Conservation (phyloP, 2,329 filamentous ascomycete genomes). For the Aspergillus oerlinghausenensis region DNA sequence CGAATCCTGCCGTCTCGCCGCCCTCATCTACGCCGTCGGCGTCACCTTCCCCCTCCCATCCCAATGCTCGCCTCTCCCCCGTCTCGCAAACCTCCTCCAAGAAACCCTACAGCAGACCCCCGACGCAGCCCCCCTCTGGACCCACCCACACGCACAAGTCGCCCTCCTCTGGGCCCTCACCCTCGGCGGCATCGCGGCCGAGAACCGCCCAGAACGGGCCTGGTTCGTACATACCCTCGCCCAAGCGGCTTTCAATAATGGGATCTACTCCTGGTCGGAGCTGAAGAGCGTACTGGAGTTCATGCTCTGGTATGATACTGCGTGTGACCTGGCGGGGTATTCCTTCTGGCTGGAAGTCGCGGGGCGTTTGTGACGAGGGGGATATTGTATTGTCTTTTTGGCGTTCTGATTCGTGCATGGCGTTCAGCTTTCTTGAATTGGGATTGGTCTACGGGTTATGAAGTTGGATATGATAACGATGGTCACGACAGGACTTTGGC, state of each 20-base stretch:
- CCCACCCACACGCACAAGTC: conserved; percentile 17
- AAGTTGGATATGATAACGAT: conserved; percentile 5
- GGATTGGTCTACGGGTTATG: neutral
- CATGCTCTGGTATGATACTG: conserved; percentile 34
- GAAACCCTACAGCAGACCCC: conserved; percentile 20
- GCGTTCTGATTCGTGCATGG: neutral
- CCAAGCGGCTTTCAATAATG: conserved; percentile 14
- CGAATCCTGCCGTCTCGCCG: conserved; percentile 33
- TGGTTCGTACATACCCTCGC: conserved; percentile 31
- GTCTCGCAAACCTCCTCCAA: conserved; percentile 25
- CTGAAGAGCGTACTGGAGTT: conserved; percentile 20
- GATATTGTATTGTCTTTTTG: neutral
- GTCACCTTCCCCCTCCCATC: conserved; percentile 38
- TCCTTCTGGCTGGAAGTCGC: conserved; percentile 26
- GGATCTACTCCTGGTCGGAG: conserved; percentile 23
- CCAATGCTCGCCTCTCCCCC: conserved; percentile 31
- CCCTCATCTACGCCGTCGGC: conserved; percentile 34
- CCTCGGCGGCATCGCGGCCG: conserved; percentile 37
- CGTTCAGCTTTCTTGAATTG: too few relatives aligned
- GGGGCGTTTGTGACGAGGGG: neutral
- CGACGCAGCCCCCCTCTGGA: conserved; percentile 21
- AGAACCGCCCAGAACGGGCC: conserved; percentile 22
- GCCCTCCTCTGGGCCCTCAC: conserved; percentile 33
- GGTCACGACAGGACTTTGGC: neutral
- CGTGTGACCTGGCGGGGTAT: conserved; percentile 29